Conservation (phyloP, 2,329 filamentous ascomycete species). For the Monosporascus sp. region DNA sequence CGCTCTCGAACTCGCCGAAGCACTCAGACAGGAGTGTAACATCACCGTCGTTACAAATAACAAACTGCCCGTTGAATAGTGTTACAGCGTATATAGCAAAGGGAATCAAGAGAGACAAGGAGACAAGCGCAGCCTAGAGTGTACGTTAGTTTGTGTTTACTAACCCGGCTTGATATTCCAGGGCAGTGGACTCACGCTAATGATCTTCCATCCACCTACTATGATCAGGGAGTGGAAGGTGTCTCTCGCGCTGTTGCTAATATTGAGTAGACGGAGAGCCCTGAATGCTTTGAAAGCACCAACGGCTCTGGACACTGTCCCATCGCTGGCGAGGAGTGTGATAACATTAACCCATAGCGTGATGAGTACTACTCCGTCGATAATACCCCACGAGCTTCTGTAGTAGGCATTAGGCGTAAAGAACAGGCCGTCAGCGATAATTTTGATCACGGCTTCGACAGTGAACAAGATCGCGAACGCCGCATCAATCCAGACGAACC, state of each 20-base stretch:
- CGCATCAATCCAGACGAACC: conserved; percentile 94
- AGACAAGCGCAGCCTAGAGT: conserved; percentile 74
- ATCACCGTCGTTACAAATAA: conserved; percentile 69
- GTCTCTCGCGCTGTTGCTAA: conserved; percentile 91
- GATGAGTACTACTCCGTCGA: conserved; percentile 84
- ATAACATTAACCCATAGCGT: conserved; percentile 94
- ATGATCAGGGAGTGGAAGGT: conserved; percentile 97
- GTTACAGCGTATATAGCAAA: conserved; percentile 96
- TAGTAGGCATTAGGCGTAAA: conserved; percentile 98
- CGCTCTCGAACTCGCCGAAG: conserved; percentile 73
- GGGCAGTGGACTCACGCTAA: conserved; percentile 57
- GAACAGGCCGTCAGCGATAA: conserved; percentile 90
- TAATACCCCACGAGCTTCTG: conserved; percentile 92
- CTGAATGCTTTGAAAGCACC: conserved; percentile 96
- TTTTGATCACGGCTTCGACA: conserved; percentile 81
- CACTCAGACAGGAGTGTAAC: conserved; percentile 61
- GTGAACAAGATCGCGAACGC: conserved; percentile 86
- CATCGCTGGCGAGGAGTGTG: conserved; percentile 75
- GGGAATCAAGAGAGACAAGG: conserved; percentile 86
- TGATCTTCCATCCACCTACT: conserved; percentile 87
- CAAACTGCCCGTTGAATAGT: conserved; percentile 79
- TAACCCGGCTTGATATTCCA: neutral
- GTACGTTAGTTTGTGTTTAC: conserved; percentile 9
- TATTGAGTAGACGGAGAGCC: conserved; percentile 84
- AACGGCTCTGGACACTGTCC: conserved; percentile 80